Evolutionary conservation across 495 filamentous ascomycete genomes (phyloP).

Genomic region (Trichoderma reesei): DNA sequence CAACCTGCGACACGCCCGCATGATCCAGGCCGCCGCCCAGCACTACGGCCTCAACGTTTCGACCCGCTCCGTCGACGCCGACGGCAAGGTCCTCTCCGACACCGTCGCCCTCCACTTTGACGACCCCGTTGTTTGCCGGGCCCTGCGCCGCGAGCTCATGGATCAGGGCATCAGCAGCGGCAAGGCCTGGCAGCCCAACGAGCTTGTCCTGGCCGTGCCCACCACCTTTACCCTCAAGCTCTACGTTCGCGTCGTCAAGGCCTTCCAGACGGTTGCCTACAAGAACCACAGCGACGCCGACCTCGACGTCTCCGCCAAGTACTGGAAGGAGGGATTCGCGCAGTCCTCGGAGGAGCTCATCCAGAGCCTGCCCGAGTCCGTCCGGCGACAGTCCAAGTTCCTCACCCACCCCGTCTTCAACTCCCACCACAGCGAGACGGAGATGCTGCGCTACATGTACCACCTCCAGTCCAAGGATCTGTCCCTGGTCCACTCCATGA

Average conservation of each 20-base stretch:
- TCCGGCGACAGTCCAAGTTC: conserved; percentile 66
- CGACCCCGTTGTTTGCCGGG: conserved; percentile 8
- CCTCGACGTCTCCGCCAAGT: conserved; percentile 23
- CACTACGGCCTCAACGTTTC: conserved; percentile 56
- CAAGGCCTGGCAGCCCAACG: background rate
- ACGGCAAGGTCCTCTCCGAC: conserved; percentile 60
- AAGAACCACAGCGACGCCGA: conserved; percentile 20
- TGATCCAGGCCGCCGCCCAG: conserved; percentile 58
- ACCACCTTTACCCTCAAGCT: conserved; percentile 24
- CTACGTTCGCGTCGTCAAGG: conserved; percentile 31
- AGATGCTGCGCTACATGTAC: conserved; percentile 89
- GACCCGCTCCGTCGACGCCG: conserved; percentile 42
- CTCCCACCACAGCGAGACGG: conserved; percentile 91
- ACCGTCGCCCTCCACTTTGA: conserved; percentile 62
- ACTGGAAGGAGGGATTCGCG: conserved; percentile 14
- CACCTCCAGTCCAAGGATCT: conserved; percentile 94
- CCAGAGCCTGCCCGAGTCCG: conserved; percentile 41
- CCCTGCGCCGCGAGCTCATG: background rate
- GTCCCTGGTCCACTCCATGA: conserved; percentile 96
- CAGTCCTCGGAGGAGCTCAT: conserved; percentile 13
- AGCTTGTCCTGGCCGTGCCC: conserved; percentile 1
- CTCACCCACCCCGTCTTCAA: conserved; percentile 96
- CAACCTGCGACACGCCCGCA: conserved; percentile 57
- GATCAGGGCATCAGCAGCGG: background rate
- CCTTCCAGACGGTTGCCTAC: conserved; percentile 39